Conservation (phyloP, 768 basidiomycete species). For the Termitomyces sp. region DNA sequence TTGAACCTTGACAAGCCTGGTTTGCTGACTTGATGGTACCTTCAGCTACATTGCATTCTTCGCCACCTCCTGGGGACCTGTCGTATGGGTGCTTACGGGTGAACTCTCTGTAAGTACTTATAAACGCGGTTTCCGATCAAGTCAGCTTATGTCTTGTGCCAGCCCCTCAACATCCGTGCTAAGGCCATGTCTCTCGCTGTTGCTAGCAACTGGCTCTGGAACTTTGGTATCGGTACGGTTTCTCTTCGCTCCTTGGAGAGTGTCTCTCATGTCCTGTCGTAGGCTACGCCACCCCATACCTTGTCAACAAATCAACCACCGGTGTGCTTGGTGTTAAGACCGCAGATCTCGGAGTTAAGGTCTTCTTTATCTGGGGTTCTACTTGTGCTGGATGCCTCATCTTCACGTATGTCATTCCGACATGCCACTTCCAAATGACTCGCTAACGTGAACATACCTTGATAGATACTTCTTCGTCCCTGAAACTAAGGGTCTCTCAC, state of each 20-base stretch:
- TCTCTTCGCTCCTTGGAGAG: constrained; percentile 14
- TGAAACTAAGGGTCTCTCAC: constrained; percentile 19
- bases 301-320: constrained; percentile 35
- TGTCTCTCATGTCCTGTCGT: background rate
- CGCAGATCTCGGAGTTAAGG: constrained; percentile 56
- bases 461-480: constrained; percentile 18
- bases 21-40: background rate
- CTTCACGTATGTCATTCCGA: constrained; percentile 62
- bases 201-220: constrained; percentile 75
- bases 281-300: constrained; percentile 41
- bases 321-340: constrained; percentile 22
- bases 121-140: background rate
- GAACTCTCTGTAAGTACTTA: constrained; percentile 57
- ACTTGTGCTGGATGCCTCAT: constrained; percentile 65
- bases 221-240: constrained; percentile 62
- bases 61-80: constrained; percentile 68
- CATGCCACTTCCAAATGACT: background rate
- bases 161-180: constrained; percentile 71
- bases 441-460: background rate
- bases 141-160: background rate
- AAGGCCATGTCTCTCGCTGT: constrained; percentile 78
- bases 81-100: constrained; percentile 60
- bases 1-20: too few species aligned
- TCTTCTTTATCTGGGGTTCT: constrained; percentile 82
- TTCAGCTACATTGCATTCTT: constrained; percentile 30